phyloP scores from a whole-genome alignment of 2,329 filamentous ascomycete genomes.

The Trichophaea hybrida region DNA sequence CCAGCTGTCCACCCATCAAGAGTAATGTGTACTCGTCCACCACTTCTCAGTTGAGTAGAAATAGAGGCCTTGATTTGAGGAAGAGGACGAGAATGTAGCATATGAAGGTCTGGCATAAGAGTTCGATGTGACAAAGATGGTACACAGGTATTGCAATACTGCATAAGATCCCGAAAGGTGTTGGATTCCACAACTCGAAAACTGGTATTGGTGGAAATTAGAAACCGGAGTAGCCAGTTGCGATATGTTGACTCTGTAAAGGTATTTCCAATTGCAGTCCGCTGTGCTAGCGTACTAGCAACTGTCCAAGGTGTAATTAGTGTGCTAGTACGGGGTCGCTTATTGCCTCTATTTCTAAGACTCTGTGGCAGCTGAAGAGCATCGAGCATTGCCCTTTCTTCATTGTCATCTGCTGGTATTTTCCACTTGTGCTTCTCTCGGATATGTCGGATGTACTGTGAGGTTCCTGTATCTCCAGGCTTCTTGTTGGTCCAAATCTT shows the following conservation, averaged over 20 bases:
- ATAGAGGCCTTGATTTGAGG: neutral
- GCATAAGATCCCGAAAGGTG: neutral
- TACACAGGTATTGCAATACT: neutral
- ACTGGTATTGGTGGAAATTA: neutral
- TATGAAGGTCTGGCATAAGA: neutral
- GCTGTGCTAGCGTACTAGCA: too few species aligned
- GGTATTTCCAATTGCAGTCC: neutral
- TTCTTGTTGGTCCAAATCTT: too few species aligned
- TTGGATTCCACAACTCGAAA: neutral
- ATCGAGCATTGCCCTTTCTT: neutral
- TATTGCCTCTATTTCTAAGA: too few species aligned
- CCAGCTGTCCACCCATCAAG: conserved; percentile 4
- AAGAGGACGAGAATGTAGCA: neutral
- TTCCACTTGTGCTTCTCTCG: neutral
- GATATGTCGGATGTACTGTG: neutral
- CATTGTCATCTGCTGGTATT: neutral
- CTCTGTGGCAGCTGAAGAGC: neutral
- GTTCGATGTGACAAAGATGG: neutral
- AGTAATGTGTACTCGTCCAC: conserved; percentile 1
- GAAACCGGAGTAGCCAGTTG: neutral
- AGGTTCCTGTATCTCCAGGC: neutral
- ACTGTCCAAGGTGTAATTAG: too few species aligned
- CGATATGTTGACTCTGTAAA: neutral
- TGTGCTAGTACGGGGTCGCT: too few species aligned
- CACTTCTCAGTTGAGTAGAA: neutral